phyloP scores from a whole-genome alignment of 176 grass and related monocot species.

The Miscanthus lutarioriparius region DNA sequence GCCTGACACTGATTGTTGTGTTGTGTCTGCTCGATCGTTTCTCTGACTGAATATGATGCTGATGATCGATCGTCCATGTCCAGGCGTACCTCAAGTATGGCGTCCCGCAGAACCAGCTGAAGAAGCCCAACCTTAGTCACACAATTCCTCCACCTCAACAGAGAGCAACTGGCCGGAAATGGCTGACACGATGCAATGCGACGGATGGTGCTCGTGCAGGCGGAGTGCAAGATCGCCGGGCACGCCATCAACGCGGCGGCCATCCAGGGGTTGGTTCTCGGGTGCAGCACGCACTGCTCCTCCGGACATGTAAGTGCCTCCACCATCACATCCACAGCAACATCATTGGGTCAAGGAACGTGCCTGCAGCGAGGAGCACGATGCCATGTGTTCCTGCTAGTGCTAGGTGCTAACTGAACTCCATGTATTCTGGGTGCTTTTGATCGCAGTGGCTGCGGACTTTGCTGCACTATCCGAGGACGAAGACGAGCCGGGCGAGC shows the following conservation, averaged over 20 bases:
- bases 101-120: constrained; percentile 76
- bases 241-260: constrained; percentile 68
- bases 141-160: neutral
- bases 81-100: constrained; percentile 91
- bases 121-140: constrained; percentile 37
- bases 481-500: constrained; percentile 61
- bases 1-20: no score
- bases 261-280: constrained; percentile 80
- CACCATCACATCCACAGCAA: neutral
- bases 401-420: neutral
- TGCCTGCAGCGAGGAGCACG: neutral
- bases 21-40: neutral
- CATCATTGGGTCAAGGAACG: constrained; percentile 44
- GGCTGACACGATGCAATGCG: constrained; percentile 1
- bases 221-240: constrained; percentile 71
- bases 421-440: neutral
- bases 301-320: constrained; percentile 58
- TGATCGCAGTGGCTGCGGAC: constrained; percentile 69
- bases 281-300: constrained; percentile 68
- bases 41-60: neutral
- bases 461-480: constrained; percentile 76
- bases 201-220: constrained; percentile 38
- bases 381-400: neutral
- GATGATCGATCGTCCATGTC: neutral
- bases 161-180: neutral